Evolutionary conservation across 2,329 filamentous ascomycete species (phyloP).

Genomic region (Fusarium transvaalense): DNA sequence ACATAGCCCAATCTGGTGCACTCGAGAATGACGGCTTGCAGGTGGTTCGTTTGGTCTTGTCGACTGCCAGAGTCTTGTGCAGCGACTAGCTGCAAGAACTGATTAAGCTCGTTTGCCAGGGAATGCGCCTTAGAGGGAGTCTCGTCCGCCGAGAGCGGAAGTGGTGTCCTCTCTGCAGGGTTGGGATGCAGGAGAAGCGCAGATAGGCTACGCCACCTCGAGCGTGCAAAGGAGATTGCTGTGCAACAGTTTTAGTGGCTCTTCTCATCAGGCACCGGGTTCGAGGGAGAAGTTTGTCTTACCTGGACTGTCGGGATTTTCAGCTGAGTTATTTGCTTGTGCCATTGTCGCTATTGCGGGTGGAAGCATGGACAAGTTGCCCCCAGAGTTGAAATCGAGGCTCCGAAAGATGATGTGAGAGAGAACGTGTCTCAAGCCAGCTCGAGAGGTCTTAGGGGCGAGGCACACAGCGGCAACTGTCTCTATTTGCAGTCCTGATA

Average conservation of each 20-base stretch:
- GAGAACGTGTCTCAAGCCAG: constrained; percentile 56
- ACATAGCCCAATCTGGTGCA: constrained; percentile 58
- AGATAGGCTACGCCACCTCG: constrained; percentile 58
- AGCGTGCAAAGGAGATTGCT: constrained; percentile 51
- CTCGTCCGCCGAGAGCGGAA: constrained; percentile 49
- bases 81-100: constrained; percentile 53
- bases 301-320: constrained; percentile 50
- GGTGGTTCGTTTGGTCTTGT: constrained; percentile 54
- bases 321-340: constrained; percentile 47
- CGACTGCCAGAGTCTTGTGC: constrained; percentile 41
- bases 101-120: constrained; percentile 52
- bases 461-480: constrained; percentile 50
- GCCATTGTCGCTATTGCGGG: constrained; percentile 50
- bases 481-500: constrained; percentile 26
- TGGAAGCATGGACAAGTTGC: constrained; percentile 55
- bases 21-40: constrained; percentile 57
- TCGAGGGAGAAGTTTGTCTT: constrained; percentile 18
- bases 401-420: constrained; percentile 53
- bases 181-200: constrained; percentile 57
- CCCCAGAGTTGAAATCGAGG: constrained; percentile 48
- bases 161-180: constrained; percentile 53
- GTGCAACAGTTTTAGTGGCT: not conserved
- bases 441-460: constrained; percentile 50
- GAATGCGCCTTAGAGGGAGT: constrained; percentile 50
- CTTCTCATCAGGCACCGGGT: not conserved